These are phyloP conservation scores for Xylaria palmicola DNA, from an alignment of 495 filamentous ascomycete species.

Conservation along the genomic window DNA sequence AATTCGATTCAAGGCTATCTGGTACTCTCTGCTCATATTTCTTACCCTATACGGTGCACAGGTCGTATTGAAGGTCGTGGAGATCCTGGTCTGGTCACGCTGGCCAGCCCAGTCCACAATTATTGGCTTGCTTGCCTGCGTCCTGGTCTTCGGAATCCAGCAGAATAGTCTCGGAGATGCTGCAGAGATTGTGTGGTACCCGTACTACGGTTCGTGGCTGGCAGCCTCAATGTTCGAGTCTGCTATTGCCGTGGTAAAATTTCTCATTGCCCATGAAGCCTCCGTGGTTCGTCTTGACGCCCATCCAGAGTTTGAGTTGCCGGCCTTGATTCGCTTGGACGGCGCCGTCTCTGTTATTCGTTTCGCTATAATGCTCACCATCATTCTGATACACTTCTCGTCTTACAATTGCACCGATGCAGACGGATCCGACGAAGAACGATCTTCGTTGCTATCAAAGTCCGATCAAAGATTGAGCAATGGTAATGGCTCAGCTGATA, in stretches of 20 bases:
- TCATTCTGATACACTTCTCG: conserved; percentile 35
- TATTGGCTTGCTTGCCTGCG: conserved; percentile 53
- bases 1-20: conserved; percentile 45
- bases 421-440: conserved; percentile 47
- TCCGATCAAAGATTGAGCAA: conserved; percentile 24
- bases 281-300: conserved; percentile 5
- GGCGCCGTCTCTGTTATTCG: conserved; percentile 32
- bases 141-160: conserved; percentile 55
- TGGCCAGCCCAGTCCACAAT: conserved; percentile 48
- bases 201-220: conserved; percentile 57
- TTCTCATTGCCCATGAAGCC: conserved; percentile 27
- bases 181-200: conserved; percentile 58
- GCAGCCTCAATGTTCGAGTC: conserved; percentile 53
- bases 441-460: conserved; percentile 48
- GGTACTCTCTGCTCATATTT: conserved; percentile 46
- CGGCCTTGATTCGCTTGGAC: conserved; percentile 34
- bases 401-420: conserved; percentile 29
- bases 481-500: conserved; percentile 28
- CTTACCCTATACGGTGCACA: conserved; percentile 53
- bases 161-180: conserved; percentile 50
- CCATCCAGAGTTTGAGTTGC: conserved; percentile 5
- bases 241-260: conserved; percentile 36
- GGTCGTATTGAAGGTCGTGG: conserved; percentile 40
- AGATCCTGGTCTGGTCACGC: conserved; percentile 35
- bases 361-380: conserved; percentile 30